phyloP scores from a whole-genome alignment of 805 yeast species.

The Lipomyces lipofer region DNA sequence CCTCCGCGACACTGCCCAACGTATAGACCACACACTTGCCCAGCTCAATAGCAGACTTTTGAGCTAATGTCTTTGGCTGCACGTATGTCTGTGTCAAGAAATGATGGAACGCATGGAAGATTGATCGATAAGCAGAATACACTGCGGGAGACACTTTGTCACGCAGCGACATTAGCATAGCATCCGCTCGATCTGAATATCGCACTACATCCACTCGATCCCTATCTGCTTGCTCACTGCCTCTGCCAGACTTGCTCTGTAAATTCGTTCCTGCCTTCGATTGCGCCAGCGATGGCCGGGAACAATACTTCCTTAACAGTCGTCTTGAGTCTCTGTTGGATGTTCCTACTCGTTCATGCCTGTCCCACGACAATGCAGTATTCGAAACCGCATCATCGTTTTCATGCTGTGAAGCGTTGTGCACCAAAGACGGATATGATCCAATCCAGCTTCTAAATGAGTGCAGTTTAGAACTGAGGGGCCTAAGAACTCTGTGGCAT shows the following conservation, averaged over 20 bases:
- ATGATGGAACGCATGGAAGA: constrained; percentile 18
- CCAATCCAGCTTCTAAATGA: constrained; percentile 12
- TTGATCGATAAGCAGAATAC: constrained; percentile 10
- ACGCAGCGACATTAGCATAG: constrained; percentile 1
- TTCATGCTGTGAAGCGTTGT: neutral
- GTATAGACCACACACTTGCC: constrained; percentile 27
- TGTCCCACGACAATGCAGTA: neutral
- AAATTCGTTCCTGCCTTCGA: neutral
- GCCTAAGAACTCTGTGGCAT: constrained; percentile 26
- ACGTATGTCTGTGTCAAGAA: constrained; percentile 18
- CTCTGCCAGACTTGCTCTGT: neutral
- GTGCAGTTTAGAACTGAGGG: constrained; percentile 21
- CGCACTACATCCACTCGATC: neutral
- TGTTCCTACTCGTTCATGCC: neutral
- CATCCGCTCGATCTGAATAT: neutral
- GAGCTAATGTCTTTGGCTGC: constrained; percentile 16
- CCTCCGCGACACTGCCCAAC: constrained; percentile 17
- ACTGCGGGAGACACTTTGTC: constrained; percentile 13
- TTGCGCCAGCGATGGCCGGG: neutral
- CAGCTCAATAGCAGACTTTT: constrained; percentile 17
- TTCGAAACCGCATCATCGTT: neutral
- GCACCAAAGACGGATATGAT: constrained; percentile 19
- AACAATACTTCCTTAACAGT: constrained; percentile 2
- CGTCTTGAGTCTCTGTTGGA: neutral
- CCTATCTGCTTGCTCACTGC: neutral